phyloP scores from a whole-genome alignment of 1,139 yeast species.

The Hyphopichia wangnamkhiaoensis region DNA sequence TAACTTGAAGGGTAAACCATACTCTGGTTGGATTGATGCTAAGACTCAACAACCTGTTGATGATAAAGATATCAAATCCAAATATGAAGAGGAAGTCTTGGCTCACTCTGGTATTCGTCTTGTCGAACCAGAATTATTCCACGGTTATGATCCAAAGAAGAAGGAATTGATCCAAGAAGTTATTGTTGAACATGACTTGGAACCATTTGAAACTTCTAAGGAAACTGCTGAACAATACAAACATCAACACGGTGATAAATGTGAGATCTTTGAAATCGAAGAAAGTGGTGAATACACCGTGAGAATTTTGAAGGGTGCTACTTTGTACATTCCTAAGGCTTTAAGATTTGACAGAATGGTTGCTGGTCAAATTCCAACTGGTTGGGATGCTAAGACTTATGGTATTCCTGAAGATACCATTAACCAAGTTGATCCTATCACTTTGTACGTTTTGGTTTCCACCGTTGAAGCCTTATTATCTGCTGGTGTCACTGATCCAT shows the following conservation, averaged over 20 bases:
- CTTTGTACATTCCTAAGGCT: slow-evolving; percentile 91
- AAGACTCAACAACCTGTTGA: slow-evolving; percentile 92
- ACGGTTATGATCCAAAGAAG: slow-evolving; percentile 92
- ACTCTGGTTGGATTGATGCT: slow-evolving; percentile 97
- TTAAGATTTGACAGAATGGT: slow-evolving; percentile 92
- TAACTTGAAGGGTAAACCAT: slow-evolving; percentile 81
- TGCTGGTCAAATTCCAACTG: slow-evolving; percentile 98
- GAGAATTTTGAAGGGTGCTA: slow-evolving; percentile 88
- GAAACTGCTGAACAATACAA: slow-evolving; percentile 95
- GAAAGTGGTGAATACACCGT: slow-evolving; percentile 93
- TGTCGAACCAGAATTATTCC: slow-evolving; percentile 91
- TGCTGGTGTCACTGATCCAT: slow-evolving; percentile 96
- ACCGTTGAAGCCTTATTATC: slow-evolving; percentile 93
- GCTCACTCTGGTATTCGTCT: slow-evolving; percentile 96
- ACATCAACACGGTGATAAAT: slow-evolving; percentile 90
- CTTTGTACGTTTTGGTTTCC: slow-evolving; percentile 87
- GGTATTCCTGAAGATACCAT: slow-evolving; percentile 95
- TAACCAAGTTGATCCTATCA: slow-evolving; percentile 93
- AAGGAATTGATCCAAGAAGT: slow-evolving; percentile 93
- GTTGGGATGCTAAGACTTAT: slow-evolving; percentile 94
- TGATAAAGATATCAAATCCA: slow-evolving; percentile 87
- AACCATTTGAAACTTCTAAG: slow-evolving; percentile 91
- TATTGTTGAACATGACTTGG: slow-evolving; percentile 93
- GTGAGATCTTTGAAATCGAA: slow-evolving; percentile 86
- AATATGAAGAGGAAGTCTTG: slow-evolving; percentile 84